Percentiles rank a stretch among this genome's conserved stretches.
Conservation (phyloP, 2,329 filamentous ascomycete species). For the Pestalotiopsis sp. region DNA sequence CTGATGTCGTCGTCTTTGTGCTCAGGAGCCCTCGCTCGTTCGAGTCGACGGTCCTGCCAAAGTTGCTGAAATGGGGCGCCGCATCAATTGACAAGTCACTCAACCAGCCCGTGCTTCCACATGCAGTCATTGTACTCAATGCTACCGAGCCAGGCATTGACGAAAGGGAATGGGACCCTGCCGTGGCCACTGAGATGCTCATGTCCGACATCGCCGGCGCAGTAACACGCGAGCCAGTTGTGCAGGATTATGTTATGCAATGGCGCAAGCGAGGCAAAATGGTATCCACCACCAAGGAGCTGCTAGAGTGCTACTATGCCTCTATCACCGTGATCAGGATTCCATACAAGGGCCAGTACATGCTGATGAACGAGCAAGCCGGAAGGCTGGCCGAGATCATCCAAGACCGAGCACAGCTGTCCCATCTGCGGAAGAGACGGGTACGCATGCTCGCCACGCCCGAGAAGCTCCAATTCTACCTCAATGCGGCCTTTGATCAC, state of each 20-base stretch:
- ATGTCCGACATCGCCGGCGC: conserved; percentile 35
- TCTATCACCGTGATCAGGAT: conserved; percentile 50
- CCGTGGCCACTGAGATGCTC: conserved; percentile 39
- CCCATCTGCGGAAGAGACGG: conserved; percentile 41
- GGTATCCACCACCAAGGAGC: conserved; percentile 45
- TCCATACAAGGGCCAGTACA: conserved; percentile 42
- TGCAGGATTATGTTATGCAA: conserved; percentile 40
- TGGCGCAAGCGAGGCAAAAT: conserved; percentile 42
- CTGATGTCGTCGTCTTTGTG: conserved; percentile 46
- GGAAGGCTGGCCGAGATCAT: conserved; percentile 46
- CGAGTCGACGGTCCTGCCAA: conserved; percentile 40
- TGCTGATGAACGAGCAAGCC: conserved; percentile 51
- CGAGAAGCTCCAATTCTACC: conserved; percentile 30
- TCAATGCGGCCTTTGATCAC: conserved; percentile 33
- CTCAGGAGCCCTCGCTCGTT: conserved; percentile 42
- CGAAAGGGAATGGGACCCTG: conserved; percentile 43
- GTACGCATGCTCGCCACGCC: conserved; percentile 38
- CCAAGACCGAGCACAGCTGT: conserved; percentile 38
- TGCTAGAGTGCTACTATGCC: conserved; percentile 52
- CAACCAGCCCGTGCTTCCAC: conserved; percentile 56
- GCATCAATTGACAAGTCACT: conserved; percentile 53
- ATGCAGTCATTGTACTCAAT: conserved; percentile 56
- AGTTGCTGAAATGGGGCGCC: conserved; percentile 51
- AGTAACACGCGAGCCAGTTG: conserved; percentile 31
- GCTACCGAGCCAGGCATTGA: conserved; percentile 39